Evolutionary conservation across 2,329 filamentous ascomycete species (phyloP).

Genomic region (Aspergillus spinulosporus): DNA sequence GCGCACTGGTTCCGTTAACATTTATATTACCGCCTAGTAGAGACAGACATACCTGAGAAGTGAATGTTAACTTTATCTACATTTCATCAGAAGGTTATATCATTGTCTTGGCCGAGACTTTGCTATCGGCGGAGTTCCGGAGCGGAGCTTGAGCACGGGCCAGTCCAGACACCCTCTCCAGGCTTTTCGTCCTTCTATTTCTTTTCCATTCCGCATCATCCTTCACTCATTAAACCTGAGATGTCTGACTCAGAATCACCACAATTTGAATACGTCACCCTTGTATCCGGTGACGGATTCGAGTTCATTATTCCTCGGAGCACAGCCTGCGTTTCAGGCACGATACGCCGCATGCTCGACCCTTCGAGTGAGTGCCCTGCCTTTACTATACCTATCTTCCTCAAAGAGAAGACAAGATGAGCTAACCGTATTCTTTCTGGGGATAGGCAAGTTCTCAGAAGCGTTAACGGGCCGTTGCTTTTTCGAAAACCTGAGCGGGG

Average conservation of each 20-base stretch:
- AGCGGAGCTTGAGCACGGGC: constrained; percentile 32
- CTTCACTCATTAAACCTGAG: background rate
- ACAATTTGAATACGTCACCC: constrained; percentile 59
- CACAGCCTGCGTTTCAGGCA: constrained; percentile 61
- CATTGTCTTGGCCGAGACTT: background rate
- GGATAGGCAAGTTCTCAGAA: constrained; percentile 61
- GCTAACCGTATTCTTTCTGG: background rate
- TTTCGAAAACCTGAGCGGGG: constrained; percentile 62
- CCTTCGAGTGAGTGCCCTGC: constrained; percentile 54
- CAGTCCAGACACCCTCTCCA: constrained; percentile 14
- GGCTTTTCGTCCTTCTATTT: background rate
- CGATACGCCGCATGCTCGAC: constrained; percentile 65
- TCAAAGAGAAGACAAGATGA: background rate
- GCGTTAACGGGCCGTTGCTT: constrained; percentile 58
- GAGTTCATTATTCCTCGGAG: constrained; percentile 64
- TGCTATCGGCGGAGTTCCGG: constrained; percentile 9
- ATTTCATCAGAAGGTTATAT: background rate
- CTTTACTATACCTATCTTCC: background rate
- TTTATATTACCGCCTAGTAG: no score
- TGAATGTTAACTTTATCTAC: background rate
- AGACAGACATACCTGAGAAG: background rate
- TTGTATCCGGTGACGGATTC: constrained; percentile 64
- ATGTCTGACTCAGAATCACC: constrained; percentile 13
- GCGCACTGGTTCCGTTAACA: no score
- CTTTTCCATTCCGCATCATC: background rate